These are phyloP conservation scores for Actinomucor elegans DNA, from an alignment of 371 early-diverging fungal species.

Conservation along the genomic window DNA sequence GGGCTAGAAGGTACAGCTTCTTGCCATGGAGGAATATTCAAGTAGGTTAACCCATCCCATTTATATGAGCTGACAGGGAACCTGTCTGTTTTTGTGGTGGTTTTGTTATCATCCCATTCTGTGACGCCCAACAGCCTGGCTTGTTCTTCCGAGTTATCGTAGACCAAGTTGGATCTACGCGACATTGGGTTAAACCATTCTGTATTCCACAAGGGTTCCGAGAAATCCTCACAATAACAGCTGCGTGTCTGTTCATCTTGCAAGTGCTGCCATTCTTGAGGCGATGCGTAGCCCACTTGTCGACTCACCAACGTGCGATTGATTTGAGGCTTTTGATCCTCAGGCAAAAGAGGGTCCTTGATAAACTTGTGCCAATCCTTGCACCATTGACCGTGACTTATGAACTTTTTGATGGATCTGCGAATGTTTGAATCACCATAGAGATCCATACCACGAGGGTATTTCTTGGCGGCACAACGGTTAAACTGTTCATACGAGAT, in stretches of 20 bases:
- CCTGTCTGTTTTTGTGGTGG: constrained; percentile 2
- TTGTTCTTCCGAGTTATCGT: constrained; percentile 11
- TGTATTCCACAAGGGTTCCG: constrained; percentile 35
- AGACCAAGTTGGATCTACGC: constrained; percentile 21
- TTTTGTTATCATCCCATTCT: constrained; percentile 17
- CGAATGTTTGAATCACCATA: constrained; percentile 60
- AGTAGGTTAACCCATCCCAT: constrained; percentile 54
- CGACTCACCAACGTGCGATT: background rate
- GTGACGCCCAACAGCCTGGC: constrained; percentile 8
- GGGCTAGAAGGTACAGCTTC: constrained; percentile 19
- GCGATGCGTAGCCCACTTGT: constrained; percentile 10
- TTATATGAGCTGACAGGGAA: constrained; percentile 34
- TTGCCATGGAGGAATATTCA: constrained; percentile 41
- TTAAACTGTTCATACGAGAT: constrained; percentile 40
- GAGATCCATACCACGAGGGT: constrained; percentile 36
- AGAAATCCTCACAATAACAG: constrained; percentile 56
- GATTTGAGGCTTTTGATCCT: constrained; percentile 4
- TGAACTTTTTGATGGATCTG: constrained; percentile 48
- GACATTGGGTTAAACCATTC: constrained; percentile 30
- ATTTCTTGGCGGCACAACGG: constrained; percentile 32
- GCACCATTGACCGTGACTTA: constrained; percentile 57
- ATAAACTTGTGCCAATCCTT: constrained; percentile 14
- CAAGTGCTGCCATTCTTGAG: constrained; percentile 2
- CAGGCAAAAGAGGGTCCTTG: background rate
- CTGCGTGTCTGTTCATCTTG: constrained; percentile 20